A percentile compares a stretch with the other conserved stretches of the same genome.
These are phyloP conservation scores for Verticillium klebahnii DNA, from an alignment of 2,329 filamentous ascomycete species.

Conservation along the genomic window DNA sequence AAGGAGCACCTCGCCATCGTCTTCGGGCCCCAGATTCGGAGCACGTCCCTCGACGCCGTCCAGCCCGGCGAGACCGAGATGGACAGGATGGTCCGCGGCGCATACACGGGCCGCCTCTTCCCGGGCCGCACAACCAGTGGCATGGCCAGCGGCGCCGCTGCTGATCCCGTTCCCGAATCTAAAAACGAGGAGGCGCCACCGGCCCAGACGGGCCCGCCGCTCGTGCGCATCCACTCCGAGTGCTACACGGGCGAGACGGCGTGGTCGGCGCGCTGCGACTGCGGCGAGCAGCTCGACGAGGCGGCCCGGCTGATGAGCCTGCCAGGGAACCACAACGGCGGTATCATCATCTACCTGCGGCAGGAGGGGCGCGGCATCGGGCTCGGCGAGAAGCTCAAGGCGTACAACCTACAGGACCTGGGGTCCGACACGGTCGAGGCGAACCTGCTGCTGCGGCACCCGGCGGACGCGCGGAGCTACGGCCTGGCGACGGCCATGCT, in stretches of 20 bases:
- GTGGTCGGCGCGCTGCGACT: conserved; percentile 96
- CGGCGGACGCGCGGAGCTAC: conserved; percentile 91
- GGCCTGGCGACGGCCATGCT: conserved; percentile 96
- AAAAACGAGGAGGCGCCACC: conserved; percentile 13
- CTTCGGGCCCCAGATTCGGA: conserved; percentile 82
- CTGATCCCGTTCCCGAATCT: not conserved
- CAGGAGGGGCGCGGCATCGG: conserved; percentile 97
- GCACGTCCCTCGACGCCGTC: conserved; percentile 64
- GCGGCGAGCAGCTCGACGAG: conserved; percentile 95
- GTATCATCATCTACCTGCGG: conserved; percentile 91
- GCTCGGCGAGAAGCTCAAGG: conserved; percentile 91
- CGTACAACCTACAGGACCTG: conserved; percentile 95
- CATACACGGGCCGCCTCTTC: conserved; percentile 82
- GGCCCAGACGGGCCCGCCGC: conserved; percentile 43
- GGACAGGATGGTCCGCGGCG: conserved; percentile 89
- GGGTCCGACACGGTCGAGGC: conserved; percentile 98
- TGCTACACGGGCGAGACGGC: conserved; percentile 99
- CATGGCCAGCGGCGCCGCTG: conserved; percentile 35
- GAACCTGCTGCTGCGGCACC: conserved; percentile 84
- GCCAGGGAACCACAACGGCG: conserved; percentile 52
- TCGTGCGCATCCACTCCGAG: conserved; percentile 95
- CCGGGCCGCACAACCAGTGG: conserved; percentile 78
- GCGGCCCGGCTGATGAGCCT: conserved; percentile 89
- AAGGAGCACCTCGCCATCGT: conserved; percentile 98
- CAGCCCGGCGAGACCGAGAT: conserved; percentile 76